Conservation (phyloP, 257 asterid genomes). For the Oldenlandia corymbosa region DNA sequence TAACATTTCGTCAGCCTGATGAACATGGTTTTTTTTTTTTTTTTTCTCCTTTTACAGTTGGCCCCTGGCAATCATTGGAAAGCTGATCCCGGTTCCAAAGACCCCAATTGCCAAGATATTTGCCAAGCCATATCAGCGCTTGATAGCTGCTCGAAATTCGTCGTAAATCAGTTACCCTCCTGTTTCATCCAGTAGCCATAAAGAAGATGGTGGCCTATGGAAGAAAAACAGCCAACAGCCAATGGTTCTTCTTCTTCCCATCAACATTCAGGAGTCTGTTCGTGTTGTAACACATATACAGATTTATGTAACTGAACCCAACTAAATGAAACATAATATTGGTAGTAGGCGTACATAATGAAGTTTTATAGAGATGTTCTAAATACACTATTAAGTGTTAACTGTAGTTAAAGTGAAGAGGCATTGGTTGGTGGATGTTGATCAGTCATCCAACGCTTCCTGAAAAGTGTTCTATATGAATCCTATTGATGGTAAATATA, state of each 20-base stretch:
- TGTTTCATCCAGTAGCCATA: too few species aligned
- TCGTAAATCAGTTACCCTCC: not conserved
- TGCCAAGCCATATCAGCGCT: conserved; percentile 59
- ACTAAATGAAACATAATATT: conserved; percentile 4
- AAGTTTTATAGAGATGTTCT: not conserved
- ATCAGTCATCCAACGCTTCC: too few species aligned
- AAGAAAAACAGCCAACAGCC: too few species aligned
- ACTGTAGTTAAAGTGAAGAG: too few species aligned
- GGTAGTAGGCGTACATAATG: not conserved
- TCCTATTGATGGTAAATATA: not conserved
- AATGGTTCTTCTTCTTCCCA: not conserved
- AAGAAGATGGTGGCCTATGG: too few species aligned
- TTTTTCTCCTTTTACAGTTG: conserved; percentile 43
- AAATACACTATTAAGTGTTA: too few species aligned
- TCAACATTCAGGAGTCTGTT: not conserved
- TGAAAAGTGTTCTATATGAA: not conserved
- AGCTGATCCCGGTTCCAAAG: conserved; percentile 77
- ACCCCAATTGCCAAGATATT: conserved; percentile 77
- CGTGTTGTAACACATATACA: conserved; percentile 9
- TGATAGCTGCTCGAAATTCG: conserved; percentile 51
- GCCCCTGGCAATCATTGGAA: conserved; percentile 88
- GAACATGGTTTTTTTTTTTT: too few species aligned
- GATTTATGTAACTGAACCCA: not conserved
- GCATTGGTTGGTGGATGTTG: too few species aligned
- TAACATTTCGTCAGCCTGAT: too few species aligned